Evolutionary conservation across 441 rosid species (phyloP).

Genomic region (Syzygium malaccense): DNA sequence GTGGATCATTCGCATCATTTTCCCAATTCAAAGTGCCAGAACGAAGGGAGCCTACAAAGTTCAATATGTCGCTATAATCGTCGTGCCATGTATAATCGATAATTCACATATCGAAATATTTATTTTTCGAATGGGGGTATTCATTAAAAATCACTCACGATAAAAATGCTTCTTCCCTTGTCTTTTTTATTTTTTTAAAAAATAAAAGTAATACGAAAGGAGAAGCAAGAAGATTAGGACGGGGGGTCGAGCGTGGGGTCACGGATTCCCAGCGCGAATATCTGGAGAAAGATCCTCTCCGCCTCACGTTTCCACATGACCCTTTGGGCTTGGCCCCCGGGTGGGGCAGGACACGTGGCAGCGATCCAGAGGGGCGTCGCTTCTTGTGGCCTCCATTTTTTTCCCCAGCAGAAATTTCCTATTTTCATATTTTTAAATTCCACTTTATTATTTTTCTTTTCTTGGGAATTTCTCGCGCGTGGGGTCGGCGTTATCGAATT

Average conservation of each 20-base stretch:
- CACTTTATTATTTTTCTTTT: accelerated
- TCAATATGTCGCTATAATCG: neutral
- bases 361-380: neutral
- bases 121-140: too few relatives aligned
- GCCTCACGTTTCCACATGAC: neutral
- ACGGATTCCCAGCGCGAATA: neutral
- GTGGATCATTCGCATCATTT: too few relatives aligned
- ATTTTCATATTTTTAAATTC: neutral
- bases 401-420: neutral
- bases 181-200: too few relatives aligned
- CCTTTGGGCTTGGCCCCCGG: too few relatives aligned
- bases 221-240: neutral
- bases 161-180: too few relatives aligned
- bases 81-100: neutral
- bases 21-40: neutral
- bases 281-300: neutral
- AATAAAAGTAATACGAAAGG: neutral
- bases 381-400: neutral
- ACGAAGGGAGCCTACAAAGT: neutral
- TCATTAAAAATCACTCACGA: too few relatives aligned
- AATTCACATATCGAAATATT: neutral
- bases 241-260: neutral
- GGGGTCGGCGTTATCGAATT: neutral
- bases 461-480: neutral
- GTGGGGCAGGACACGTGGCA: neutral